Evolutionary conservation across 345 rosid genomes (phyloP), one percentile per base, ranked within the genome.

Genomic region (Salix arbutifolia): DNA sequence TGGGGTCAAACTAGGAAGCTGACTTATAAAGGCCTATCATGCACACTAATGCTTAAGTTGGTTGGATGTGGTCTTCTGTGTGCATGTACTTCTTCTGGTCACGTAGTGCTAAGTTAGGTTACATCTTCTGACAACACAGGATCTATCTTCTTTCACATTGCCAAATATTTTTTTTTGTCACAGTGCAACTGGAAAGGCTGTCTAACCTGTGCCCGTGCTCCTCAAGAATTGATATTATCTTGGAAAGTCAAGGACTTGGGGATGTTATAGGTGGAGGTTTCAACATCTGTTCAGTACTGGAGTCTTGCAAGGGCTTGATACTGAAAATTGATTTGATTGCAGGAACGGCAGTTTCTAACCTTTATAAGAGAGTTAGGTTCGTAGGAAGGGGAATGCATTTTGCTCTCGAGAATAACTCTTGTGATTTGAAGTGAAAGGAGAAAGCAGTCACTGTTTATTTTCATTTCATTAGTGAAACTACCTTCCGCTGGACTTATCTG

Each of bases 11-110:
- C 44, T 79, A 30, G 33, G 53, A 64, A 71, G 75, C 69, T 72
- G 71, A 70, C 75, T 26, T 61, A 42, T 52, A 53, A 52, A 64
- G 62, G 67, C 46, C 72, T 37, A 26, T 38, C 62, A 44, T 76
- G 75, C 75, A n/a, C 42, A 26, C 19, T 11, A 28, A 44, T 71
- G 42, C 10, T 79, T 62, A 53, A 65, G 70, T 70, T 33, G 58
- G 76, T 70, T 42, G 58, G 76, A 33, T 73, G 68, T 64, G 65
- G 72, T 79, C 52, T 18, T 31, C 74, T 70, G 48, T 83, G 35
- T 78, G 84, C 83, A 73, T 76, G 78, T 69, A 56, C 73, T 78
- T 76, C 42, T 67, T 76, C 42, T 67, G 40, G 72, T 35, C 76
- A 25, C 76, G 53, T 72, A 33, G 61, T 65, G 69, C 64, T 75